Base-by-base conservation (phyloP, 1,139 yeast species). In the Tardiomyces blankii region DNA sequence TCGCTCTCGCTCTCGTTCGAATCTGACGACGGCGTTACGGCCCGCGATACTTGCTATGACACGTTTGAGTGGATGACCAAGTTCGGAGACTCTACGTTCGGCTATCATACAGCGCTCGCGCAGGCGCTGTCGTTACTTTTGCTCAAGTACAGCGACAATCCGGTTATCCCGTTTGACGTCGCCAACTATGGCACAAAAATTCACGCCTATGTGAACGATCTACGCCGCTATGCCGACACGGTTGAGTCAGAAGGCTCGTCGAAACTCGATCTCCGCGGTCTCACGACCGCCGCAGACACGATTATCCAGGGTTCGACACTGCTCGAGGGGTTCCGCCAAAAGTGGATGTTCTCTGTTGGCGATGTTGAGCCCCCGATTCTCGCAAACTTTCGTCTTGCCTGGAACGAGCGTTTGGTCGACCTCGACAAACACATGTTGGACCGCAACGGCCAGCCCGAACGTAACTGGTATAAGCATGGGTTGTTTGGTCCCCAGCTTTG, bases 161-260 rank as follows among this genome's bases (percentile, higher is more conserved):
- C 96, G 1, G 62, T 86, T 39, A 68, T 89, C 14, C 96, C 96
- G 1, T 82, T 75, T 55, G 77, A 82, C 57, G 64, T 85, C 38
- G 62, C 61, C 2, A 68, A 70, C 8, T 72, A 79, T 50, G 77
- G 77, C 2, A 60, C 66, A 1, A 65, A 67, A 14, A 53, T 87
- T 39, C 67, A 66, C 23, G 57, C 62, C 0, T 75, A 74, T 52
- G 59, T 72, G 16, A 62, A 67, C 18, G 83, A 80, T 47, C 63
- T 87, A 44, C 71, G 72, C 48, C 57, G 59, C 4, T 75, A 73
- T 51, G 70, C 74, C 2, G 57, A 61, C 9, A 45, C 53, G 23
- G 50, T 54, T 14, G 50, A 51, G 1, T 45, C 44, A 3, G 47
- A 42, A 8, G 49, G 39, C 2, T 14, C 40, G 12, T 38, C 44